Conservation (phyloP, 2,329 filamentous ascomycete species). For the Colletotrichum truncatum region DNA sequence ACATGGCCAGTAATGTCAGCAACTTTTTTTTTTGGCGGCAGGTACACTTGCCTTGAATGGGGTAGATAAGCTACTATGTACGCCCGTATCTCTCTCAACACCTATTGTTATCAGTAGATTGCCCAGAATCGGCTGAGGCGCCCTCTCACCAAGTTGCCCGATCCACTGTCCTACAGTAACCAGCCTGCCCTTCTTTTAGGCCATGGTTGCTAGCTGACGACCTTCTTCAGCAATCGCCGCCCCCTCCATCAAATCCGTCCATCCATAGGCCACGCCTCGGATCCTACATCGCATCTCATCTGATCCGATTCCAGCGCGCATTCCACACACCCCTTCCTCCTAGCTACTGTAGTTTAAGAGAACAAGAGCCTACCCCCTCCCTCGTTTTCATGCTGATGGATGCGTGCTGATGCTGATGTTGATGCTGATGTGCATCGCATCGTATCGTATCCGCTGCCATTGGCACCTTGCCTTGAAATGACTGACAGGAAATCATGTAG, state of each 20-base stretch:
- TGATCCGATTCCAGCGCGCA: slow-evolving; percentile 14
- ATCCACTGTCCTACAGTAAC: background rate
- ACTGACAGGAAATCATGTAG: slow-evolving; percentile 3
- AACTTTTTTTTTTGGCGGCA: too few relatives aligned
- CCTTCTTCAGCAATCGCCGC: slow-evolving; percentile 8
- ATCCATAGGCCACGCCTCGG: background rate
- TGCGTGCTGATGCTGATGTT: background rate
- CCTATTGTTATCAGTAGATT: background rate
- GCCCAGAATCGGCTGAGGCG: background rate
- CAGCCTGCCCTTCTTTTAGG: background rate
- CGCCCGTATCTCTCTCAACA: background rate
- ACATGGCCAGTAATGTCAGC: background rate
- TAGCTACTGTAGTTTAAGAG: background rate
- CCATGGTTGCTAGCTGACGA: background rate
- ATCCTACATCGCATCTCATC: slow-evolving; percentile 12
- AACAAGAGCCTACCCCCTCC: background rate
- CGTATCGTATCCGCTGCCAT: background rate
- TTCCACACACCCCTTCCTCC: slow-evolving; percentile 8
- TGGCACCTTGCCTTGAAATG: background rate
- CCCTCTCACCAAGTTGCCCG: background rate
- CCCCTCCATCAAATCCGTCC: slow-evolving; percentile 1
- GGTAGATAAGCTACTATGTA: slow-evolving; percentile 13
- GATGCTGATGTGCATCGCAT: slow-evolving; percentile 10
- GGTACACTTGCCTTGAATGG: background rate
- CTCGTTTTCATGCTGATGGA: background rate